Evolutionary conservation across 805 yeast species (phyloP), one percentile per base, ranked within the genome.

Genomic region (Saccharomycopsis sp.): DNA sequence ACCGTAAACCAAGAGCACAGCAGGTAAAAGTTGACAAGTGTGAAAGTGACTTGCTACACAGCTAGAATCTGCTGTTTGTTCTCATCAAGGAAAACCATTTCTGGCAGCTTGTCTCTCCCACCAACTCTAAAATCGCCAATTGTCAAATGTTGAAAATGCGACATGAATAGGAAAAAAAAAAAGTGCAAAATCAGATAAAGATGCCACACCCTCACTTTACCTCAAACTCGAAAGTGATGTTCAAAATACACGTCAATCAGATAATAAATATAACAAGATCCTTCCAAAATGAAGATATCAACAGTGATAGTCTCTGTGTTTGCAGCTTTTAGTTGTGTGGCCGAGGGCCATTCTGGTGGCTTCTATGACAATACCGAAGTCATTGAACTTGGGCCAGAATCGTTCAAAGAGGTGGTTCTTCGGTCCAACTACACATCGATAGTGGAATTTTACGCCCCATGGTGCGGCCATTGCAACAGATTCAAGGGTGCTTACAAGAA

Each of bases 381-480:
- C 2, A 71, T 79, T 54, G 91, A 85, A 64, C 71, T 87, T 47
- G 76, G 78, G 21, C 72, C 83, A 1, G 64, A 74, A 15, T 84
- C 75, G 55, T 91, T 91, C 67, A 82, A 85, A 61, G 79, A 80
- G 57, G 86, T 84, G 53, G 82, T 91, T 2, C 75, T 82, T 50
- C 70, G 75, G 21, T 77, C 95, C 1, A 90, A 90, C 67, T 87
- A 89, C 65, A 87, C 96, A 1, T 72, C 96, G 1, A 72, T 91
- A 18, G 91, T 90, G 21, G 91, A 91, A 73, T 91, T 91, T 71
- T 91, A 87, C 70, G 97, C 98, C 2, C 97, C 97, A 44, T 91
- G 98, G 98, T 92, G 99, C 75, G 97, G 97, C 3, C 90, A 92
- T 71, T 92, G 99, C 72, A 79, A 84, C 65, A 79, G 82, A 58